Percentiles rank a stretch among this genome's conserved stretches.
Evolutionary conservation across 805 yeast species (phyloP).

Genomic region (Myxozyma neotropica): DNA sequence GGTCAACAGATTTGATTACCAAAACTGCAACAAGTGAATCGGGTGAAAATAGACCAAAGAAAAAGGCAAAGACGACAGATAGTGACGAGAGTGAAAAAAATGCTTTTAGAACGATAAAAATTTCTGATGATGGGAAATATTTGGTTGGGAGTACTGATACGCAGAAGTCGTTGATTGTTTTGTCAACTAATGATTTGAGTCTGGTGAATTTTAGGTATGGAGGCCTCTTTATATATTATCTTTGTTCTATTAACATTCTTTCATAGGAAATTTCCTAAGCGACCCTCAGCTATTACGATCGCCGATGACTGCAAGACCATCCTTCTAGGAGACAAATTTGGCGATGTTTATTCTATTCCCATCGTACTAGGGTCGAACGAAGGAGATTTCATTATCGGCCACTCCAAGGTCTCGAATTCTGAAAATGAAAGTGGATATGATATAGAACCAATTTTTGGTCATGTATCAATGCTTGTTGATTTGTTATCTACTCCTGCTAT

Average conservation of each 20-base stretch:
- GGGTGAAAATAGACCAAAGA: conserved; percentile 8
- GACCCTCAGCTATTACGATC: conserved; percentile 82
- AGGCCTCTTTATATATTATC: not conserved
- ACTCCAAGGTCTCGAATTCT: conserved; percentile 15
- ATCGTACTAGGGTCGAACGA: conserved; percentile 39
- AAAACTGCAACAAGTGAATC: not conserved
- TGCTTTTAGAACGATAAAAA: conserved; percentile 63
- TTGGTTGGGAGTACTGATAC: conserved; percentile 76
- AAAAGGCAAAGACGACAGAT: conserved; percentile 22
- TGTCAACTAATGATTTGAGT: conserved; percentile 40
- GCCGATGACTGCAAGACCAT: conserved; percentile 55
- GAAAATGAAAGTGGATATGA: conserved; percentile 25
- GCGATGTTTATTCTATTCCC: conserved; percentile 78
- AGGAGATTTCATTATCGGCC: conserved; percentile 36
- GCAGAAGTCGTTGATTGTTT: conserved; percentile 76
- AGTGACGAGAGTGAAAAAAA: conserved; percentile 49
- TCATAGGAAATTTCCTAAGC: conserved; percentile 76
- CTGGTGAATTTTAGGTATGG: conserved; percentile 6
- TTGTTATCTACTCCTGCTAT: conserved; percentile 52
- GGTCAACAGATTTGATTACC: conserved; percentile 3
- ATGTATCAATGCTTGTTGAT: conserved; percentile 94
- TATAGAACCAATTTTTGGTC: conserved; percentile 80
- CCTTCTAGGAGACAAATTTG: conserved; percentile 90
- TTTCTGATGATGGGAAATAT: conserved; percentile 56
- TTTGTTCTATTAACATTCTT: not conserved